Conservation (phyloP, 306 rosid species). For the Trifolium pratense region DNA sequence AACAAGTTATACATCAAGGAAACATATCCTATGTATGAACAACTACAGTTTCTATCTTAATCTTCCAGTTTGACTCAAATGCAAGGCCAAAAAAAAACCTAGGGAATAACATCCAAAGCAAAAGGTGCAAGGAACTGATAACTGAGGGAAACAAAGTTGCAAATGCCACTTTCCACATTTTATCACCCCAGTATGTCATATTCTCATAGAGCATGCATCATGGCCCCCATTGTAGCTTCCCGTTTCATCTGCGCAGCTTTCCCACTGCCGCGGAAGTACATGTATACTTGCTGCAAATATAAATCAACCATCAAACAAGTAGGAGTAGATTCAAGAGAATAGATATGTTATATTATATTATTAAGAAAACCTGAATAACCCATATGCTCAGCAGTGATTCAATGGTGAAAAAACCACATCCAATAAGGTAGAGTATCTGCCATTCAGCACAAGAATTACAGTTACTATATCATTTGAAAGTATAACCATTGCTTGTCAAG, state of each 20-base stretch:
- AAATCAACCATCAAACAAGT: slow-evolving; percentile 30
- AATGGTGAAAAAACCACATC: slow-evolving; percentile 63
- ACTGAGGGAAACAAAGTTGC: not conserved
- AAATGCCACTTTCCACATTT: slow-evolving; percentile 27
- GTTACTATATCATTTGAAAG: slow-evolving; percentile 24
- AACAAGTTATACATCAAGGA: slow-evolving; percentile 22
- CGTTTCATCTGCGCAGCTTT: slow-evolving; percentile 75
- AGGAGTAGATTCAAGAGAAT: slow-evolving; percentile 15
- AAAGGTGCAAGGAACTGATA: slow-evolving; percentile 13
- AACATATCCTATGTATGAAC: slow-evolving; percentile 36
- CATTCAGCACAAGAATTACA: slow-evolving; percentile 32
- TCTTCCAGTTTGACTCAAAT: slow-evolving; percentile 20
- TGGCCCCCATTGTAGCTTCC: slow-evolving; percentile 69
- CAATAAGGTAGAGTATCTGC: slow-evolving; percentile 83
- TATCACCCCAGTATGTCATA: slow-evolving; percentile 45
- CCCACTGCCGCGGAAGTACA: slow-evolving; percentile 93
- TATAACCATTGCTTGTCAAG: not conserved
- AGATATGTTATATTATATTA: not conserved
- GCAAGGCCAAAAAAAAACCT: slow-evolving; percentile 19
- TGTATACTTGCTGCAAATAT: slow-evolving; percentile 85
- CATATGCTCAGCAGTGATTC: slow-evolving; percentile 81
- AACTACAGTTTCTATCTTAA: slow-evolving; percentile 37
- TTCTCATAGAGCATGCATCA: slow-evolving; percentile 77
- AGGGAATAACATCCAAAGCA: slow-evolving; percentile 2
- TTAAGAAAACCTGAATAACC: slow-evolving; percentile 80